phyloP scores from a whole-genome alignment of 129 eudicot species.

The Apium graveolens region DNA sequence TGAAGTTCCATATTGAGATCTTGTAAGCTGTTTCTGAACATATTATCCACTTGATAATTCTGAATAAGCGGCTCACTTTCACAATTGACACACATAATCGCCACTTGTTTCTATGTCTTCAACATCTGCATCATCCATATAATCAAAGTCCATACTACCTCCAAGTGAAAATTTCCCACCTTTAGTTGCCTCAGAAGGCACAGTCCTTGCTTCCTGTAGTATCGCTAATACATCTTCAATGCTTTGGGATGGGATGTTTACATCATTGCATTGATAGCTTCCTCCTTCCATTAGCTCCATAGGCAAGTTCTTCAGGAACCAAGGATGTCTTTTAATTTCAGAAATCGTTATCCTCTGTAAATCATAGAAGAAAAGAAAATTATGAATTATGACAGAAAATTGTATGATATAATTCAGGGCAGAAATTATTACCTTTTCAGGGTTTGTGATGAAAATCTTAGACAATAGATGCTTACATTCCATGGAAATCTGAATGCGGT shows the following conservation, averaged over 20 bases:
- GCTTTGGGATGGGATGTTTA: slow-evolving; percentile 34
- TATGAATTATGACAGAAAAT: not conserved
- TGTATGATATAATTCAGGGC: not conserved
- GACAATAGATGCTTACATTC: slow-evolving; percentile 61
- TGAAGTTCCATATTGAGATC: not conserved
- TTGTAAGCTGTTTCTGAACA: not conserved
- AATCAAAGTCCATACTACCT: slow-evolving; percentile 64
- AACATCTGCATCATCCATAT: slow-evolving; percentile 46
- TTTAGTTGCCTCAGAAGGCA: slow-evolving; percentile 20
- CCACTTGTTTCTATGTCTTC: slow-evolving; percentile 53
- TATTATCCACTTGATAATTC: not conserved
- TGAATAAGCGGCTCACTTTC: not conserved
- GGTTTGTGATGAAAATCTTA: slow-evolving; percentile 51
- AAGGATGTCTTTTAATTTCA: slow-evolving; percentile 55
- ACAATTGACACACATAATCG: slow-evolving; percentile 39
- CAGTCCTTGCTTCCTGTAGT: slow-evolving; percentile 51
- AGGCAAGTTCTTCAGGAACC: slow-evolving; percentile 66
- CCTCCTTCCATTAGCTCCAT: slow-evolving; percentile 42
- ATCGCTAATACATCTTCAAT: slow-evolving; percentile 42
- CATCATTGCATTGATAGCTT: slow-evolving; percentile 31
- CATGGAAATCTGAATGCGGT: slow-evolving; percentile 36
- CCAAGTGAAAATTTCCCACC: slow-evolving; percentile 22
- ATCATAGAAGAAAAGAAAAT: not conserved
- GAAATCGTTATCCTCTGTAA: slow-evolving; percentile 54
- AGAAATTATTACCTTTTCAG: slow-evolving; percentile 40